Base-by-base conservation (phyloP, 164 flowering plant genomes). In the Paratinospora sagittata region DNA sequence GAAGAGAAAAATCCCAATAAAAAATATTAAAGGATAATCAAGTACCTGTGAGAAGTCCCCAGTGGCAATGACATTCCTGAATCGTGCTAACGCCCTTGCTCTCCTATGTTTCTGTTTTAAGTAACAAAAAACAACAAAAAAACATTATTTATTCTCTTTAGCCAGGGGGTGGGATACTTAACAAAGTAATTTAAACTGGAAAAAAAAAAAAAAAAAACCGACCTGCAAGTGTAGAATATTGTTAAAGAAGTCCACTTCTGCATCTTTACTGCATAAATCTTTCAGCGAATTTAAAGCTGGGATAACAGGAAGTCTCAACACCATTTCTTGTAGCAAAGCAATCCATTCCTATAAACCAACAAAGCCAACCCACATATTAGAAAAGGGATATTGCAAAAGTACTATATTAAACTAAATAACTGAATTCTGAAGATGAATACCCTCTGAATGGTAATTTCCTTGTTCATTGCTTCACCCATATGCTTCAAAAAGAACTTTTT, bases 161-260 rank as follows among this genome's bases (percentile, higher is more conserved):
- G 7, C n/a, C 3, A 8, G 4, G 45, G 9, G 45, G 45, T 0
- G 4, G 45, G 45, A 41, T 8, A 11, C 45, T 41, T 19, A 47
- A 45, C 24, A 24, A 27, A 21, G 30, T 12, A 63, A 16, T 45
- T 39, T 6, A 13, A 72, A 13, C 21, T 27, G 37, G 63, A 34
- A 8, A 45, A 63, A 0, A 13, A 16, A 47, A 49, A 34, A 43
- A 52, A 49, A 24, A 43, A 67, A 67, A 65, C 71, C 74, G 33
- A 92, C 98, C 92, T 92, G 98, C 62, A 90, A 73, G 78, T 96
- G 98, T 58, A 85, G 76, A 30, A 96, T 86, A 73, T 91, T 91
- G 73, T 84, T 87, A 78, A 96, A 96, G 79, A 96, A 96, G 80
- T 96, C 97, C 65, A 81, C 82, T 81, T 96, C 98, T 37, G 87